A percentile compares a stretch with the other conserved stretches of the same genome.
Evolutionary conservation across 148 eudicot genomes (phyloP).

Genomic region (Drosera capensis): DNA sequence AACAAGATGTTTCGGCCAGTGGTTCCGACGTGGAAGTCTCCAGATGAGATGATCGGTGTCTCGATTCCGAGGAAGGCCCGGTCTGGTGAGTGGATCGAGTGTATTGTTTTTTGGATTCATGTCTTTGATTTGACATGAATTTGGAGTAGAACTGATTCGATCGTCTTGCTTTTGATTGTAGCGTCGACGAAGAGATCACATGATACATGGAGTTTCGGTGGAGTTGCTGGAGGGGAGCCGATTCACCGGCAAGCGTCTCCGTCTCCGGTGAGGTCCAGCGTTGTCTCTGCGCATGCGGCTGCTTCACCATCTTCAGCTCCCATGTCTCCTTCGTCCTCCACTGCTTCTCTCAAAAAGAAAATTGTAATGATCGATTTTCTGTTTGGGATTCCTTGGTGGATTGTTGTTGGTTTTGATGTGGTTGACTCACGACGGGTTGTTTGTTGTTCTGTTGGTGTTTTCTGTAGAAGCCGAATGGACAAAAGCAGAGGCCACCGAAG

Average conservation of each 20-base stretch:
- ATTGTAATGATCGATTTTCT: constrained; percentile 33
- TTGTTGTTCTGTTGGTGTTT: constrained; percentile 6
- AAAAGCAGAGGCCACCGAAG: constrained; percentile 57
- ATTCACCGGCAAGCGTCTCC: constrained; percentile 32
- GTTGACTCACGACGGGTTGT: constrained; percentile 1
- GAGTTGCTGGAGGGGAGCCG: constrained; percentile 24
- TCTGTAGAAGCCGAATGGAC: constrained; percentile 61
- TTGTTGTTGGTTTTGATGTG: neutral
- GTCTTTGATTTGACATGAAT: neutral
- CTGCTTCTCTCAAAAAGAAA: constrained; percentile 51
- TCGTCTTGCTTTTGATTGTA: constrained; percentile 7
- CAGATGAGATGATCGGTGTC: constrained; percentile 80
- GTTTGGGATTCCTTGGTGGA: neutral
- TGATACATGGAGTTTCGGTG: constrained; percentile 46
- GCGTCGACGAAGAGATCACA: constrained; percentile 74
- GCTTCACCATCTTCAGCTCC: constrained; percentile 26
- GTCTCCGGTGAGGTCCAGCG: constrained; percentile 44
- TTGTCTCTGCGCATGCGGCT: constrained; percentile 9
- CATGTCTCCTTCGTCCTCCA: constrained; percentile 70
- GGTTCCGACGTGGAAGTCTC: constrained; percentile 49
- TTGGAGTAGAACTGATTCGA: neutral
- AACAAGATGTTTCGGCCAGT: constrained; percentile 39
- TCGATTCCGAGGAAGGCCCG: constrained; percentile 87
- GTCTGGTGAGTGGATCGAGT: constrained; percentile 31
- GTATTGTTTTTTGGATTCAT: neutral